Conservation (phyloP, 257 asterid genomes). For the Salvia miltiorrhiza region DNA sequence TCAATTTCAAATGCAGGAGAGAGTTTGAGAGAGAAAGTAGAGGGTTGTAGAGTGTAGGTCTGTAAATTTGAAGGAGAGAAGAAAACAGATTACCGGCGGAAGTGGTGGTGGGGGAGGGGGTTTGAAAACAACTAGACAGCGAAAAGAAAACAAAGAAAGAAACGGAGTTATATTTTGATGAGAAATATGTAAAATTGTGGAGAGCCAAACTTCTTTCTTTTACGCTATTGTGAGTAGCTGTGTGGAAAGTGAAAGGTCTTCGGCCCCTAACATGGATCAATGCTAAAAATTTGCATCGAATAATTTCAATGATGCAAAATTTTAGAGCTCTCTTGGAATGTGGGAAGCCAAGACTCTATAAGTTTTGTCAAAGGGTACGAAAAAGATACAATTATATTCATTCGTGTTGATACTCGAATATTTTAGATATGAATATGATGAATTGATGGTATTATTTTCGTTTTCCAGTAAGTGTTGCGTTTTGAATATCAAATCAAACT, state of each 20-base stretch:
- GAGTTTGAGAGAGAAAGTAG: background rate
- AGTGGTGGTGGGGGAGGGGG: conserved; percentile 10
- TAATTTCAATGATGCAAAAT: background rate
- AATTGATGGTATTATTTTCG: too few species aligned
- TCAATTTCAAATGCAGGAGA: too few species aligned
- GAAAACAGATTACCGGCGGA: conserved; percentile 4
- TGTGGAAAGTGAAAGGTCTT: conserved; percentile 43
- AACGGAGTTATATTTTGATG: conserved; percentile 9
- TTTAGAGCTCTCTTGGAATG: background rate
- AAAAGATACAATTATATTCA: too few species aligned
- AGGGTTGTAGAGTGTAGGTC: background rate
- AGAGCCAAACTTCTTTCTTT: conserved; percentile 26
- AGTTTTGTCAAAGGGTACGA: too few species aligned
- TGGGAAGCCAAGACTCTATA: background rate
- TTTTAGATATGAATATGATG: too few species aligned
- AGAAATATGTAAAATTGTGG: conserved; percentile 18
- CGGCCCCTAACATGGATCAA: background rate
- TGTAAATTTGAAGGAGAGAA: conserved; percentile 13
- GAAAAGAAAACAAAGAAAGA: conserved; percentile 36
- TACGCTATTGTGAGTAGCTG: conserved; percentile 40
- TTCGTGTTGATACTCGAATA: too few species aligned
- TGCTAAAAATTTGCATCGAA: background rate
- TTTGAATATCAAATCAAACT: too few species aligned
- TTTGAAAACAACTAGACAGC: conserved; percentile 69
- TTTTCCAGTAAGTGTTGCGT: too few species aligned